phyloP scores from a whole-genome alignment of 179 eudicot species.

The Actinidia arguta region DNA sequence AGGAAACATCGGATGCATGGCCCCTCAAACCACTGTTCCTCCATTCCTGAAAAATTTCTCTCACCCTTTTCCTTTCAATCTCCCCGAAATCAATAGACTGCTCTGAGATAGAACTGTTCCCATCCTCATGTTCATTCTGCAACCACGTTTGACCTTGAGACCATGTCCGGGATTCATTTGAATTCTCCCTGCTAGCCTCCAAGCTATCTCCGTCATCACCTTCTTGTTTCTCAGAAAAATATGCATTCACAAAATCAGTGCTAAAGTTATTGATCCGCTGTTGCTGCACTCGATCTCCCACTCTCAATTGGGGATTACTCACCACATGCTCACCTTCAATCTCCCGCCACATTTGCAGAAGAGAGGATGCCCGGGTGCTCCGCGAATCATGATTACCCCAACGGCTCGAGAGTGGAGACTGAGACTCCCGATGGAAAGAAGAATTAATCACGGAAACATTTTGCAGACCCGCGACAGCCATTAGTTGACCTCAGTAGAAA shows the following conservation, averaged over 20 bases:
- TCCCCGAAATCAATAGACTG: slow-evolving; percentile 70
- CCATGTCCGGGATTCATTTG: slow-evolving; percentile 45
- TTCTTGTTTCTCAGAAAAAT: slow-evolving; percentile 30
- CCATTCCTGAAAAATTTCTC: slow-evolving; percentile 77
- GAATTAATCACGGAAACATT: slow-evolving; percentile 61
- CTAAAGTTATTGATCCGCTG: slow-evolving; percentile 31
- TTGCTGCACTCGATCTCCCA: slow-evolving; percentile 33
- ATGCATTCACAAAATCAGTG: background rate
- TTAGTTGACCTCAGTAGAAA: slow-evolving; percentile 26
- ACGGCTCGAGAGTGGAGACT: slow-evolving; percentile 48
- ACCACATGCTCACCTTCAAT: slow-evolving; percentile 73
- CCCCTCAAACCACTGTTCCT: slow-evolving; percentile 53
- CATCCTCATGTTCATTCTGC: slow-evolving; percentile 58
- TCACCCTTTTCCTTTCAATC: slow-evolving; percentile 68
- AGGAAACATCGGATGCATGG: slow-evolving; percentile 41
- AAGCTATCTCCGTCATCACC: slow-evolving; percentile 38
- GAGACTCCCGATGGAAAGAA: slow-evolving; percentile 59
- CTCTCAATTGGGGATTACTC: slow-evolving; percentile 40
- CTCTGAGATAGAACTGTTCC: slow-evolving; percentile 58
- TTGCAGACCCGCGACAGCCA: slow-evolving; percentile 82
- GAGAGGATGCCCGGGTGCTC: slow-evolving; percentile 65
- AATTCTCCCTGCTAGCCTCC: slow-evolving; percentile 43
- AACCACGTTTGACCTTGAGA: too few species aligned
- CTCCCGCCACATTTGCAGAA: slow-evolving; percentile 88
- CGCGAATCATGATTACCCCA: slow-evolving; percentile 46